Conservation (phyloP, 192 early-diverging fungal genomes). For the Coemansia sp. region DNA sequence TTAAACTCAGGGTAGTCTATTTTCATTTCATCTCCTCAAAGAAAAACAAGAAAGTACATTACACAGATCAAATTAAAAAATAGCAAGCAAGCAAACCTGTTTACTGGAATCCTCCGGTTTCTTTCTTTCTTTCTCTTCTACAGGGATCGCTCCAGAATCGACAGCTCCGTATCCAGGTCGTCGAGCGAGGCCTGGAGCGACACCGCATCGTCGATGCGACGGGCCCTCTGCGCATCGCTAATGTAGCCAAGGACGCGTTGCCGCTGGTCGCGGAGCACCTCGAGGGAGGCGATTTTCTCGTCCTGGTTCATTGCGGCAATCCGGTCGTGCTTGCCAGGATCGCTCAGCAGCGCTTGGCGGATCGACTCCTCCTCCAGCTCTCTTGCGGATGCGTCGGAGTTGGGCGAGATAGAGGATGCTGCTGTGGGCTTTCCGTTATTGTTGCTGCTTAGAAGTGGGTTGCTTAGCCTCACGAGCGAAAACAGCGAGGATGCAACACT, state of each 20-base stretch:
- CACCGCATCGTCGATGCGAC: constrained; percentile 72
- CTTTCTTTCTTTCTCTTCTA: too few relatives aligned
- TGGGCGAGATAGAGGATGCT: background rate
- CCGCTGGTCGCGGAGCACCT: constrained; percentile 70
- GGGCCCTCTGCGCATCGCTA: constrained; percentile 61
- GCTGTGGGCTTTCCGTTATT: background rate
- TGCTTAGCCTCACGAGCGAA: constrained; percentile 15
- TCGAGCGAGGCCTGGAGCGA: constrained; percentile 63
- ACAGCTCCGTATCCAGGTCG: constrained; percentile 68
- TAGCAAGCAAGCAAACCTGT: background rate
- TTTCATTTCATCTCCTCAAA: constrained; percentile 6
- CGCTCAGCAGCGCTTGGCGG: constrained; percentile 13
- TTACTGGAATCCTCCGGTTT: background rate
- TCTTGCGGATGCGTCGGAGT: background rate
- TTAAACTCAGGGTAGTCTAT: background rate
- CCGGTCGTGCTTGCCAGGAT: constrained; percentile 20
- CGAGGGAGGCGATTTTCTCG: constrained; percentile 51
- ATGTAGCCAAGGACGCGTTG: constrained; percentile 65
- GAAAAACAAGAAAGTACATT: background rate
- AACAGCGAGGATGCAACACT: constrained; percentile 33
- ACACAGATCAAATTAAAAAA: background rate
- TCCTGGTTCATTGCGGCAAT: constrained; percentile 17
- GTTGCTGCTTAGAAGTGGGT: background rate
- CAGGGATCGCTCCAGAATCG: constrained; percentile 36
- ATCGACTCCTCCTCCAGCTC: constrained; percentile 15